phyloP scores from a whole-genome alignment of 2,329 filamentous ascomycete species.

The Zymoseptoria crescenta region DNA sequence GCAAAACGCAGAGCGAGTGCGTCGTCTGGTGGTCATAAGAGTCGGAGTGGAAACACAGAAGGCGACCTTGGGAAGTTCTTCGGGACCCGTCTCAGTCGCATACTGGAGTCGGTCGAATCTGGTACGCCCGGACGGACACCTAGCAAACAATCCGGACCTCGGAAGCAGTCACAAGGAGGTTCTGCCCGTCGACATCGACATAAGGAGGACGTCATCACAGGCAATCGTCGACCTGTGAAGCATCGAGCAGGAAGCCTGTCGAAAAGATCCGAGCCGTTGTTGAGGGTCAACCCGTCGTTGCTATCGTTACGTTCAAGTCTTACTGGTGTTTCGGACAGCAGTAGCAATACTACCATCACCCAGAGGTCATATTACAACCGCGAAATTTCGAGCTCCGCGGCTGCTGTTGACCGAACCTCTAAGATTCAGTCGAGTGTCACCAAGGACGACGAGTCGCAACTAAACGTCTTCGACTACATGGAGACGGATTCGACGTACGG shows the following conservation, averaged over 20 bases:
- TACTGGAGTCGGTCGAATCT: conserved; percentile 32
- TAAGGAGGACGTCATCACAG: conserved; percentile 13
- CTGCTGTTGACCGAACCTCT: conserved; percentile 9
- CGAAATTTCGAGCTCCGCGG: conserved; percentile 4
- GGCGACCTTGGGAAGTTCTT: conserved; percentile 27
- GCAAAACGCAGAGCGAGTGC: conserved; percentile 6
- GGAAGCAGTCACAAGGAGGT: conserved; percentile 11
- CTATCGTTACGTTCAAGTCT: conserved; percentile 36
- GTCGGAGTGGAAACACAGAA: conserved; percentile 11
- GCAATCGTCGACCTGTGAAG: conserved; percentile 23
- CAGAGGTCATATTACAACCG: conserved; percentile 32
- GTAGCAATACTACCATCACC: conserved; percentile 41
- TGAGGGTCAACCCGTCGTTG: conserved; percentile 35
- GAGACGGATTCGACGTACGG: conserved; percentile 12
- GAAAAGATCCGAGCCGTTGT: conserved; percentile 25
- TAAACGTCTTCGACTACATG: conserved; percentile 27
- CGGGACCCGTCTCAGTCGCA: conserved; percentile 33
- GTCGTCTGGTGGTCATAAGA: conserved; percentile 7
- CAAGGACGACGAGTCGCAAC: conserved; percentile 5
- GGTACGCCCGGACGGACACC: conserved; percentile 10
- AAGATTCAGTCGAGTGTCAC: conserved; percentile 2
- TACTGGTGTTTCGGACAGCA: conserved; percentile 36
- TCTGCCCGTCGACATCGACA: conserved; percentile 8
- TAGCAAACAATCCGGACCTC: conserved; percentile 12
- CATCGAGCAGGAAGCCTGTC: conserved; percentile 28